Evolutionary conservation across 257 asterid genomes (phyloP).

Genomic region (Solanum virginianum): DNA sequence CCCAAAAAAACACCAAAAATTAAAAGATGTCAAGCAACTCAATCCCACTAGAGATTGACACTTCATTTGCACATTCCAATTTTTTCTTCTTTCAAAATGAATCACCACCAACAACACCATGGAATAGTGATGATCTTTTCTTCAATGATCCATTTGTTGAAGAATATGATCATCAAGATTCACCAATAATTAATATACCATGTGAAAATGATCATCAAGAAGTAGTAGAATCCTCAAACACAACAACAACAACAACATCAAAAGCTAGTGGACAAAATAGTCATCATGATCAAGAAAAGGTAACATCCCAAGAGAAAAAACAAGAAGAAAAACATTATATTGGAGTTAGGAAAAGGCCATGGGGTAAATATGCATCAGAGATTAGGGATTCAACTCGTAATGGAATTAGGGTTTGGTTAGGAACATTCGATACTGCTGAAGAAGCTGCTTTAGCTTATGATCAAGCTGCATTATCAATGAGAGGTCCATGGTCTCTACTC

Average conservation of each 20-base stretch:
- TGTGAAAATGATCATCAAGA: not conserved
- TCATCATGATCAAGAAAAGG: not conserved
- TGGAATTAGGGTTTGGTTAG: slow-evolving; percentile 30
- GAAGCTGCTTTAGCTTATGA: slow-evolving; percentile 35
- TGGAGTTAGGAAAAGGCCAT: slow-evolving; percentile 23
- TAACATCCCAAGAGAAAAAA: not conserved
- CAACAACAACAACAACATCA: not conserved
- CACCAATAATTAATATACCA: not conserved
- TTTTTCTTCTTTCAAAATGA: not conserved
- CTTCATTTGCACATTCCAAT: not conserved
- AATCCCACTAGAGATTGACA: not conserved
- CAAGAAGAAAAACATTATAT: slow-evolving; percentile 11
- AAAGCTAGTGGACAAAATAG: not conserved
- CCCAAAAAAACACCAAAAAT: not conserved
- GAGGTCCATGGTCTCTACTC: slow-evolving; percentile 10
- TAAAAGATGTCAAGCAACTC: not conserved
- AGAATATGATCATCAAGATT: not conserved
- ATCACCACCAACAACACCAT: not conserved
- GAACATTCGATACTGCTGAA: slow-evolving; percentile 22
- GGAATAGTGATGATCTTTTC: not conserved
- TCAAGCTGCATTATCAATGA: slow-evolving; percentile 26
- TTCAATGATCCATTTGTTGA: not conserved
- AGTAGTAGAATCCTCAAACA: not conserved
- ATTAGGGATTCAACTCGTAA: slow-evolving; percentile 34
- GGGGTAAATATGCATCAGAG: slow-evolving; percentile 36